Percentiles rank a stretch among this genome's conserved stretches.
phyloP scores from a whole-genome alignment of 1,139 yeast species.

The Yueomyces sp. region DNA sequence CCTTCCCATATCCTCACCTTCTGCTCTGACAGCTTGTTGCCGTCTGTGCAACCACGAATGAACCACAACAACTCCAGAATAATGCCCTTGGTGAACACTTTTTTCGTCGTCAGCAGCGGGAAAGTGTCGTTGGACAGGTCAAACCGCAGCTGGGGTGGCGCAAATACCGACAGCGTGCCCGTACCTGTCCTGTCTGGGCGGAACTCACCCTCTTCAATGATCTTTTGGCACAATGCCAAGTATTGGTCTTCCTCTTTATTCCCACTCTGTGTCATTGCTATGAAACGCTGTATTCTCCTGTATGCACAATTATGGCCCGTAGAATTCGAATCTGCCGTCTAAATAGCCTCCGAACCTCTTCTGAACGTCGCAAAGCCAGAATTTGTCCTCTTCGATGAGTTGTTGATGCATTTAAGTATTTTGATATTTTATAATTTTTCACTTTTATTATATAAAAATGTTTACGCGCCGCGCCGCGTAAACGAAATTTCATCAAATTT shows the following conservation, averaged over 20 bases:
- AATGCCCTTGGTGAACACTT: conserved; percentile 81
- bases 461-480: too few relatives aligned
- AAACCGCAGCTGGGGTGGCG: conserved; percentile 91
- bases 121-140: conserved; percentile 57
- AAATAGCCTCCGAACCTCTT: too few relatives aligned
- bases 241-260: conserved; percentile 71
- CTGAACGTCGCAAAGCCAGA: too few relatives aligned
- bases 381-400: too few relatives aligned
- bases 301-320: too few relatives aligned
- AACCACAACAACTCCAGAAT: conserved; percentile 90
- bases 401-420: too few relatives aligned
- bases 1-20: conserved; percentile 98
- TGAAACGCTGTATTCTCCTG: too few relatives aligned
- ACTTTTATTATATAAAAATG: too few relatives aligned
- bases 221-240: conserved; percentile 64
- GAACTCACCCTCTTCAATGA: conserved; percentile 73
- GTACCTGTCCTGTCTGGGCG: conserved; percentile 97
- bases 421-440: too few relatives aligned
- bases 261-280: background rate
- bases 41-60: conserved; percentile 80
- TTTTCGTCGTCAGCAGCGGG: conserved; percentile 86
- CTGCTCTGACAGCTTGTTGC: conserved; percentile 58
- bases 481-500: too few relatives aligned
- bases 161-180: conserved; percentile 81
- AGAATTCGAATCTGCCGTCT: too few relatives aligned